Evolutionary conservation across 164 flowering plant species (phyloP).

Genomic region (Echeveria elegans): DNA sequence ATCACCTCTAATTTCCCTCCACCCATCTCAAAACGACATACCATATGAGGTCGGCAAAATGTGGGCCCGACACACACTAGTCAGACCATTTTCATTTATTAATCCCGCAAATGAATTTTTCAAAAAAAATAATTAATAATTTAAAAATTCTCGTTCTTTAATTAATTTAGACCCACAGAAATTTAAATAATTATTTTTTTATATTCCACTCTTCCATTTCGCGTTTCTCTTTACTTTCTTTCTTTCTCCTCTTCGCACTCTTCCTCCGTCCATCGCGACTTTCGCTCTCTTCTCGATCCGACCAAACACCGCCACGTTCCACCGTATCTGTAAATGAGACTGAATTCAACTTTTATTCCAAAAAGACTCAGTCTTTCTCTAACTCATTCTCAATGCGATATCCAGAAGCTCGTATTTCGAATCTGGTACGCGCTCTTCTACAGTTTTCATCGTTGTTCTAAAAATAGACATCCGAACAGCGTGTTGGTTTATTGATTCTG

Average conservation of each 20-base stretch:
- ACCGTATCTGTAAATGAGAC: too few relatives aligned
- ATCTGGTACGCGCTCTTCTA: slow-evolving; percentile 4
- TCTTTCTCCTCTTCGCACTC: slow-evolving; percentile 2
- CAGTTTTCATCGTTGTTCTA: background rate
- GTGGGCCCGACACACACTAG: slow-evolving; percentile 4
- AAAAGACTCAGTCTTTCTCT: background rate
- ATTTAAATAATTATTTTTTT: background rate
- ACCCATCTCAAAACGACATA: slow-evolving; percentile 4
- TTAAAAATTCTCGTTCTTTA: background rate
- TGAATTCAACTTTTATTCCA: background rate
- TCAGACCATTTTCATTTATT: slow-evolving; percentile 1
- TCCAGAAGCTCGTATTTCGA: background rate
- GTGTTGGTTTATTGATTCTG: background rate
- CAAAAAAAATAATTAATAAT: background rate
- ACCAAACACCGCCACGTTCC: too few relatives aligned
- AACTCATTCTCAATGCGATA: background rate
- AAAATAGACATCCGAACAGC: background rate
- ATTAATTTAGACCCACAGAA: background rate
- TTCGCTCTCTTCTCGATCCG: slow-evolving; percentile 5
- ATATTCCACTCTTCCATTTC: background rate
- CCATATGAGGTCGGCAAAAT: slow-evolving; percentile 3
- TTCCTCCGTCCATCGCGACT: background rate
- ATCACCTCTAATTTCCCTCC: background rate
- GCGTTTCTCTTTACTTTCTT: background rate
- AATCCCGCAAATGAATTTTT: background rate